Evolutionary conservation across 495 filamentous ascomycete species (phyloP).

Genomic region (Hyaloscypha bicolor): DNA sequence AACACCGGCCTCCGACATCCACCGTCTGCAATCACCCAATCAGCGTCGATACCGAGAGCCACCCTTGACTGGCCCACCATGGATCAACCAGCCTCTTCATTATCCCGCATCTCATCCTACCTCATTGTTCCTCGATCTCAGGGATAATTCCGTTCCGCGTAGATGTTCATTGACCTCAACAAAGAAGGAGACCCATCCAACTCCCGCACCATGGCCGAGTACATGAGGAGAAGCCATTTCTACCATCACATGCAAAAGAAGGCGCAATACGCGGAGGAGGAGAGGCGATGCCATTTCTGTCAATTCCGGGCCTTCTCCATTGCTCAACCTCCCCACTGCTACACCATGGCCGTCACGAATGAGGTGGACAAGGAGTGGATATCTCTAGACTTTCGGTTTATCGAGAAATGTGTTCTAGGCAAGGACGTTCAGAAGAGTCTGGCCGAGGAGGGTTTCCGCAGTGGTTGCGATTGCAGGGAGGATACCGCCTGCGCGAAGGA

Average conservation of each 20-base stretch:
- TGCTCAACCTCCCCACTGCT: slow-evolving; percentile 40
- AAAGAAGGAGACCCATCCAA: not conserved
- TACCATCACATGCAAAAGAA: not conserved
- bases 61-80: too few species aligned
- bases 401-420: slow-evolving; percentile 47
- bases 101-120: too few species aligned
- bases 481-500: slow-evolving; percentile 49
- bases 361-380: slow-evolving; percentile 43
- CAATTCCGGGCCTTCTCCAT: slow-evolving; percentile 48
- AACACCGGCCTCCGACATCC: not conserved
- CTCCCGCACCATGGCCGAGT: not conserved
- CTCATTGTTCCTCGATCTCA: not conserved
- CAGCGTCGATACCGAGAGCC: too few species aligned
- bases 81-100: too few species aligned
- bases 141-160: not conserved
- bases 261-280: slow-evolving; percentile 1
- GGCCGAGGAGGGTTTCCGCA: slow-evolving; percentile 49
- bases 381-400: slow-evolving; percentile 55
- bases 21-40: too few species aligned
- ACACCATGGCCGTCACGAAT: slow-evolving; percentile 45
- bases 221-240: not conserved
- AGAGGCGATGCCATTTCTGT: slow-evolving; percentile 48
- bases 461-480: slow-evolving; percentile 55
- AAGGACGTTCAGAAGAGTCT: slow-evolving; percentile 42
- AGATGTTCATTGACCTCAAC: not conserved